These are phyloP conservation scores for Triglochin maritima DNA, from an alignment of 106 monocot genomes.

Conservation along the genomic window DNA sequence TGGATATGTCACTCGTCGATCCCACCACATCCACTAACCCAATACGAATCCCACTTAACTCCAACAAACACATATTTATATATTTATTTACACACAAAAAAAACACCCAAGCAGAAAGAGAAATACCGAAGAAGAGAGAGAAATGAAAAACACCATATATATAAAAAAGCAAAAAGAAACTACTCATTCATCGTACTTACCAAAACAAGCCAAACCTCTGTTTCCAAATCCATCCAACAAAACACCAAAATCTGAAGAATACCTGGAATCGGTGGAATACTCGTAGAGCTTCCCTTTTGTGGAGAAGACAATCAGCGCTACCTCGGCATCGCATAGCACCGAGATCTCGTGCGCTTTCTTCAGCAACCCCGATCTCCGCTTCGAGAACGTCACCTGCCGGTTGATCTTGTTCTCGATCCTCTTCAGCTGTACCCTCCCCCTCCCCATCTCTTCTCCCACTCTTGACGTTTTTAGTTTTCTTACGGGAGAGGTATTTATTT, in stretches of 20 bases:
- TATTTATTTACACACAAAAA: too few species aligned
- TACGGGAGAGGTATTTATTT: too few species aligned
- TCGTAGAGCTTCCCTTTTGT: slow-evolving; percentile 18
- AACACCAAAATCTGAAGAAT: background rate
- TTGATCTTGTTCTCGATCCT: slow-evolving; percentile 24
- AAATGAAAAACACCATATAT: too few species aligned
- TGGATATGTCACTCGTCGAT: too few species aligned
- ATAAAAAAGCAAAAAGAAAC: too few species aligned
- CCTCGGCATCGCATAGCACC: slow-evolving; percentile 16
- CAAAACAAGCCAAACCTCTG: background rate
- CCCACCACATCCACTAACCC: too few species aligned
- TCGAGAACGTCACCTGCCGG: slow-evolving; percentile 16
- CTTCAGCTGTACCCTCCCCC: slow-evolving; percentile 19
- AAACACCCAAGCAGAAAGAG: too few species aligned
- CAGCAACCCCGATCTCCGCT: slow-evolving; percentile 13
- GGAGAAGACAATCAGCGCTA: slow-evolving; percentile 15
- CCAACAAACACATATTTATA: too few species aligned
- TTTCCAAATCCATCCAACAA: background rate
- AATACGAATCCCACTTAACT: too few species aligned
- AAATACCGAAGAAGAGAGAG: too few species aligned
- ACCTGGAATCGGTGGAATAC: slow-evolving; percentile 20
- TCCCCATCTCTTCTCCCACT: slow-evolving; percentile 6
- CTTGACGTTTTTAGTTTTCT: background rate
- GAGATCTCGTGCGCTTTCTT: slow-evolving; percentile 22
- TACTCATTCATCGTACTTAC: too few species aligned